These are phyloP conservation scores for Vicia sativa DNA, from an alignment of 306 rosid species.

Conservation along the genomic window DNA sequence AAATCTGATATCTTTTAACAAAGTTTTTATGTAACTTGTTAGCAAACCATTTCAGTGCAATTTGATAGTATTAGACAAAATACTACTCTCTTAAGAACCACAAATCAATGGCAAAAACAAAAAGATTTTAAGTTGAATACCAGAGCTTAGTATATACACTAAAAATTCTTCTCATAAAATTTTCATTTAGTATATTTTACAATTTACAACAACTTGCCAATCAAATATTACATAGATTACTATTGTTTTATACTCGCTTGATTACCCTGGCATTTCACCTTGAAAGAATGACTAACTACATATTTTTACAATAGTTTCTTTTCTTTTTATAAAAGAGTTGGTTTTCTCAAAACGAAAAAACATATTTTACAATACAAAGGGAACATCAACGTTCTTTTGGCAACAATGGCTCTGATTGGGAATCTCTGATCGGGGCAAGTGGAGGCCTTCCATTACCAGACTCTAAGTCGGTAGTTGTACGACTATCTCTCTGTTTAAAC, in stretches of 20 bases:
- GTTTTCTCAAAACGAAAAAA: neutral
- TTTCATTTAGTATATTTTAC: conserved; percentile 25
- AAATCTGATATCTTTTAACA: neutral
- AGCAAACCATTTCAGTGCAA: neutral
- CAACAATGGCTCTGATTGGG: conserved; percentile 78
- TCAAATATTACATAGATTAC: conserved; percentile 28
- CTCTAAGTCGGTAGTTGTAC: conserved; percentile 55
- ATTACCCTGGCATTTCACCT: conserved; percentile 15
- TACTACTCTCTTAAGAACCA: neutral
- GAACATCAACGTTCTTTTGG: conserved; percentile 50
- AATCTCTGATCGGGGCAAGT: conserved; percentile 41
- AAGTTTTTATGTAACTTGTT: neutral
- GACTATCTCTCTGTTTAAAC: conserved; percentile 51
- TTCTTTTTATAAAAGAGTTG: too few species aligned
- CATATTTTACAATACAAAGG: conserved; percentile 21
- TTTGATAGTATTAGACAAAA: neutral
- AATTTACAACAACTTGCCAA: conserved; percentile 41
- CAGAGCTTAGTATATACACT: neutral
- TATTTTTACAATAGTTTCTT: neutral
- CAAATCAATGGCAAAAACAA: neutral
- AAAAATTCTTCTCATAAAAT: conserved; percentile 7
- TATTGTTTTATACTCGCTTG: conserved; percentile 7
- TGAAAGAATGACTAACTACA: conserved; percentile 44
- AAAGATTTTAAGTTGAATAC: neutral
- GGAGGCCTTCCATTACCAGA: conserved; percentile 56